Percentiles rank a stretch among this genome's conserved stretches.
These are phyloP conservation scores for Inga leiocalycina DNA, from an alignment of 306 rosid genomes.

Conservation along the genomic window DNA sequence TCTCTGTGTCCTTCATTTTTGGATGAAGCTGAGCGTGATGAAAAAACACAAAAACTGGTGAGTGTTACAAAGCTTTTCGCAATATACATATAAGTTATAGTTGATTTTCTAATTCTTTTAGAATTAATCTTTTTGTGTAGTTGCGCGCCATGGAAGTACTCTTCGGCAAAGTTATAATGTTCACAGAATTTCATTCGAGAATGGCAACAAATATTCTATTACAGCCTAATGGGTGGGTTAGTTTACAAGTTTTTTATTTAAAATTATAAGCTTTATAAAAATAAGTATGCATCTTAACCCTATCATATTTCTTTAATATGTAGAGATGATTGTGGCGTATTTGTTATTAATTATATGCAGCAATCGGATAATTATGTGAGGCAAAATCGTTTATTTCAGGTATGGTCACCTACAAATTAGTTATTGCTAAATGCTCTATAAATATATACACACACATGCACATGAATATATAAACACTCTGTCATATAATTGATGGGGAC, in stretches of 20 bases:
- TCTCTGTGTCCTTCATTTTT: neutral
- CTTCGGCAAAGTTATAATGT: neutral
- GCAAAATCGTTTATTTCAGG: too few relatives aligned
- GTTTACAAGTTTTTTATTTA: too few relatives aligned
- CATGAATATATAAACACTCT: too few relatives aligned
- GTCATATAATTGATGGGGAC: too few relatives aligned
- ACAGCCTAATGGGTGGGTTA: neutral
- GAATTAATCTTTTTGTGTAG: neutral
- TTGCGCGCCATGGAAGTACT: neutral
- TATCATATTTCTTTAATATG: neutral
- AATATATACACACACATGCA: too few relatives aligned
- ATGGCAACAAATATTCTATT: neutral
- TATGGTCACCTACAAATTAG: too few relatives aligned
- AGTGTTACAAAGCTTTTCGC: neutral
- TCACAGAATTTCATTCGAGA: neutral
- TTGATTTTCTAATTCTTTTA: too few relatives aligned
- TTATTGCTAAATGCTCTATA: too few relatives aligned
- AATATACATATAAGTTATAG: too few relatives aligned
- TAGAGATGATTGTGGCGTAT: neutral
- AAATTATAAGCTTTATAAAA: neutral
- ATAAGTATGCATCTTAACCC: neutral
- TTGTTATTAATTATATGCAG: neutral
- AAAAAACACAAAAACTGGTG: neutral
- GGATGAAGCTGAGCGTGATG: neutral
- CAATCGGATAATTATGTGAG: neutral